Percentiles rank a stretch among this genome's conserved stretches.
Conservation (phyloP, 2,329 filamentous ascomycete genomes). For the Thermochaetoides dissita region DNA sequence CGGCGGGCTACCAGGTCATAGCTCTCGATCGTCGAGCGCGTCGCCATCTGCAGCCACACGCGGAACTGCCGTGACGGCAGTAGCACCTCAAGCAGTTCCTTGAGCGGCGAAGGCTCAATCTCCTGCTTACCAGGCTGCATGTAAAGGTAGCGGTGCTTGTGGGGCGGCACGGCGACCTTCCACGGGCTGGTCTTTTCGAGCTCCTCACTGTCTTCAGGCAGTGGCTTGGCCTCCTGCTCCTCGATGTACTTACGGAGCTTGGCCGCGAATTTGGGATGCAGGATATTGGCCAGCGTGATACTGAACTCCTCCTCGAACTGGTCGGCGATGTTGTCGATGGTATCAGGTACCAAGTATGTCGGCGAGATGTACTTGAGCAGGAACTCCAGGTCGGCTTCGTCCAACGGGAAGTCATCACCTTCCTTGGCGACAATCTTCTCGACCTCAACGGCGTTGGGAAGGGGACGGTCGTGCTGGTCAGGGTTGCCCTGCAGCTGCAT, state of each 20-base stretch:
- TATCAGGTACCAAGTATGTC: slow-evolving; percentile 83
- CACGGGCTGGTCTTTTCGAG: slow-evolving; percentile 47
- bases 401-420: slow-evolving; percentile 40
- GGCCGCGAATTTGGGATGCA: slow-evolving; percentile 63
- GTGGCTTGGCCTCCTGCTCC: slow-evolving; percentile 39
- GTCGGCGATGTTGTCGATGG: slow-evolving; percentile 65
- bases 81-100: slow-evolving; percentile 67
- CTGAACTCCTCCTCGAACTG: slow-evolving; percentile 74
- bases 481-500: slow-evolving; percentile 87
- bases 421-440: slow-evolving; percentile 32
- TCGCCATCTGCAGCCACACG: slow-evolving; percentile 78
- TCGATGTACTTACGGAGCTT: slow-evolving; percentile 60
- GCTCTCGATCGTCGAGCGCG: slow-evolving; percentile 57
- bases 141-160: slow-evolving; percentile 91
- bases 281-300: slow-evolving; percentile 65
- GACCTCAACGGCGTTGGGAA: slow-evolving; percentile 40
- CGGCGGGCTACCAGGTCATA: slow-evolving; percentile 70
- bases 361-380: slow-evolving; percentile 81
- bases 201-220: slow-evolving; percentile 34
- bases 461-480: slow-evolving; percentile 75
- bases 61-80: slow-evolving; percentile 76
- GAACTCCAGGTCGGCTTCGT: slow-evolving; percentile 74
- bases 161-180: slow-evolving; percentile 72
- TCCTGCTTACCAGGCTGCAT: slow-evolving; percentile 40
- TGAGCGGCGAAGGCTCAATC: slow-evolving; percentile 43